A percentile compares a stretch with the other conserved stretches of the same genome.
These are phyloP conservation scores for Penicillium cataractarum DNA, from an alignment of 495 filamentous ascomycete species.

Conservation along the genomic window DNA sequence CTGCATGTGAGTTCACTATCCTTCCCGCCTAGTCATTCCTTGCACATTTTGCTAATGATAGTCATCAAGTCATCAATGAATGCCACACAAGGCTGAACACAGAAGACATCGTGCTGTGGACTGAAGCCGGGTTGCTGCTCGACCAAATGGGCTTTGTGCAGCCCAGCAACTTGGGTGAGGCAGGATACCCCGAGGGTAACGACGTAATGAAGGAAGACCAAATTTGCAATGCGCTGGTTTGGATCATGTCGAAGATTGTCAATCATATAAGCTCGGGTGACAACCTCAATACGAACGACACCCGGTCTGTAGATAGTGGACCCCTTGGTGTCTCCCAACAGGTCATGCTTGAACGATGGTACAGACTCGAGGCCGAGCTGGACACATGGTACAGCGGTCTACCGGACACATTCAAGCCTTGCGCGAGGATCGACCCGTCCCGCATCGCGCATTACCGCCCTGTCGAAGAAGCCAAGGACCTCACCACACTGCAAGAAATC, in stretches of 20 bases:
- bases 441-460: constrained; percentile 22
- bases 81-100: constrained; percentile 63
- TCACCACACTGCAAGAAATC: constrained; percentile 55
- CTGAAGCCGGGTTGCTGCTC: constrained; percentile 61
- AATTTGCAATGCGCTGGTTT: constrained; percentile 63
- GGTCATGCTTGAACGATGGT: constrained; percentile 59
- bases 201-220: constrained; percentile 62
- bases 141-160: constrained; percentile 57
- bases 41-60: constrained; percentile 7
- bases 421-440: constrained; percentile 44
- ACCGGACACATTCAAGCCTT: constrained; percentile 59
- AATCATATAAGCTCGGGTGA: constrained; percentile 62
- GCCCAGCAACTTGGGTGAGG: constrained; percentile 52
- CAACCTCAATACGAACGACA: constrained; percentile 42
- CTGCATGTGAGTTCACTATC: constrained; percentile 56
- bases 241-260: constrained; percentile 64
- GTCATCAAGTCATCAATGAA: constrained; percentile 58
- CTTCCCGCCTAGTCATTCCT: background rate
- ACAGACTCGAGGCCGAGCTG: constrained; percentile 57
- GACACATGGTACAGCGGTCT: constrained; percentile 61
- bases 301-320: constrained; percentile 37
- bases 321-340: constrained; percentile 56
- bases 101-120: constrained; percentile 62
- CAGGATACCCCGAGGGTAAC: constrained; percentile 51
- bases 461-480: constrained; percentile 33